Conservation (phyloP, 257 asterid genomes). For the Jacaranda mimosifolia region DNA sequence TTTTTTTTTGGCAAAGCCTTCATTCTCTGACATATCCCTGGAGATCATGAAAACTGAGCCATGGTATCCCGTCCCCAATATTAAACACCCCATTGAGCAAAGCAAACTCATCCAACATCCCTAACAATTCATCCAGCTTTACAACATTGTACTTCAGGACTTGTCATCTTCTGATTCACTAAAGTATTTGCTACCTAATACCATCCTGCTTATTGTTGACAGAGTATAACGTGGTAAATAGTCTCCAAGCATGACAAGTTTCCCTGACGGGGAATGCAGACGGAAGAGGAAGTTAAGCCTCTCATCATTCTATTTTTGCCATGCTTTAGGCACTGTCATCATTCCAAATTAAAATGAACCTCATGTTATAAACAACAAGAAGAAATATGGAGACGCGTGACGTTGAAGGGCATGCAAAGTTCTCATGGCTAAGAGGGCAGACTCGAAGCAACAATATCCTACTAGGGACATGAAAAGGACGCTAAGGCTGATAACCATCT, state of each 20-base stretch:
- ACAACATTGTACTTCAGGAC: background rate
- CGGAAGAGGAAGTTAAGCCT: conserved; percentile 33
- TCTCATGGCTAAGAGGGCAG: too few species aligned
- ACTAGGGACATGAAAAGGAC: too few species aligned
- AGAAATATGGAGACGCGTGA: too few species aligned
- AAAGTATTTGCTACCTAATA: conserved; percentile 37
- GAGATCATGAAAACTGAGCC: conserved; percentile 39
- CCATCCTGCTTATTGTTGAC: conserved; percentile 36
- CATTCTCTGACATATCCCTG: conserved; percentile 49
- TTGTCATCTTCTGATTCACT: conserved; percentile 12
- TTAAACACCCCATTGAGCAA: conserved; percentile 42
- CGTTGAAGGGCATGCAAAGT: too few species aligned
- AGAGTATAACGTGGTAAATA: conserved; percentile 23
- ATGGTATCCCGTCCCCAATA: conserved; percentile 61
- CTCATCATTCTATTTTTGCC: conserved; percentile 33
- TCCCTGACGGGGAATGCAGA: conserved; percentile 27
- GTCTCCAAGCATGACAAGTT: conserved; percentile 35
- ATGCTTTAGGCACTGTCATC: conserved; percentile 39
- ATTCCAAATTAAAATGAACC: background rate
- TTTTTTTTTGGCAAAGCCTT: conserved; percentile 35
- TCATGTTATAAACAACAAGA: too few species aligned
- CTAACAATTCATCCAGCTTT: conserved; percentile 33
- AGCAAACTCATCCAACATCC: conserved; percentile 52
- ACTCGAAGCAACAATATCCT: too few species aligned
- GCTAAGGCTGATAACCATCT: conserved; percentile 95